A percentile compares a stretch with the other conserved stretches of the same genome.
These are phyloP conservation scores for Fraxinus platypoda DNA, from an alignment of 305 asterid species.

Conservation along the genomic window DNA sequence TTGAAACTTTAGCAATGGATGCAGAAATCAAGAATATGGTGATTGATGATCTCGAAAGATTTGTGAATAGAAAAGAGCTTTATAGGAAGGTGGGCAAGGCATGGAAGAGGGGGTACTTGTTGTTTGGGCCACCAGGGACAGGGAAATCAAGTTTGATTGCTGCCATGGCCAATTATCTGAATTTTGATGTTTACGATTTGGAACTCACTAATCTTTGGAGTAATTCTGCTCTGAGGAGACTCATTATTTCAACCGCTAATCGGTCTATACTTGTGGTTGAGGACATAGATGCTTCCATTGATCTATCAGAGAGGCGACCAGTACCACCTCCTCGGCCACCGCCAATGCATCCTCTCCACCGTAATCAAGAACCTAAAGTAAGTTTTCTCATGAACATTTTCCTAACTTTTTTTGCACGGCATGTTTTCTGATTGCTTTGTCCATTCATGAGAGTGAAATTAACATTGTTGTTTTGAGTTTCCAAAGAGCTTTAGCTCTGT, in stretches of 20 bases:
- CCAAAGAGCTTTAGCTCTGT: conserved; percentile 17
- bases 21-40: conserved; percentile 33
- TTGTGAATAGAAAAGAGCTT: conserved; percentile 43
- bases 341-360: neutral
- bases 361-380: conserved; percentile 21
- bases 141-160: conserved; percentile 67
- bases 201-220: conserved; percentile 33
- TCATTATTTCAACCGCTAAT: conserved; percentile 41
- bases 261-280: conserved; percentile 57
- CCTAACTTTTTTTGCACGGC: neutral
- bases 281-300: conserved; percentile 58
- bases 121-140: conserved; percentile 67
- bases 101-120: conserved; percentile 64
- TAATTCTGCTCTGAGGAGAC: conserved; percentile 35
- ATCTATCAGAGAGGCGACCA: conserved; percentile 26
- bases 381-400: neutral
- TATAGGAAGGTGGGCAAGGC: conserved; percentile 60
- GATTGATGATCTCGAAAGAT: conserved; percentile 43
- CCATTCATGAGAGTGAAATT: neutral
- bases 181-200: conserved; percentile 58
- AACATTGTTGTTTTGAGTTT: conserved; percentile 37
- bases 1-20: conserved; percentile 58
- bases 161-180: conserved; percentile 57
- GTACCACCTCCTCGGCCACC: neutral
- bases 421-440: neutral